Base-by-base conservation (phyloP, 2,329 filamentous ascomycete species). In the Trichoderma oligosporum region DNA sequence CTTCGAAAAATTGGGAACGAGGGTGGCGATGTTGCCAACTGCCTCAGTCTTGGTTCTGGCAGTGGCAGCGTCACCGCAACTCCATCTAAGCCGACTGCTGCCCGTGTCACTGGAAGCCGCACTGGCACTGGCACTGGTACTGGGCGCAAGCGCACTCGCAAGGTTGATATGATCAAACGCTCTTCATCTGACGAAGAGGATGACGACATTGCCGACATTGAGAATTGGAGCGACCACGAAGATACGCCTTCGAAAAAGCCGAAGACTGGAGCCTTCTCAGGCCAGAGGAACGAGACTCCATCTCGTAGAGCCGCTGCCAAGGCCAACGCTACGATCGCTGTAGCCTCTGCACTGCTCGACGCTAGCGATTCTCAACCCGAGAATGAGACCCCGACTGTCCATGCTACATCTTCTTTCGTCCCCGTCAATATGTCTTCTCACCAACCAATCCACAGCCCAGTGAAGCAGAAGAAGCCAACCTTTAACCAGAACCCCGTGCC, bases 11-110 rank as follows among this genome's bases (percentile, higher is more conserved):
- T 76, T 2, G 73, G 76, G n/a, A 69, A 71, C 20, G 67, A 70
- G 1, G 78, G 77, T 24, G 70, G 74, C 41, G 75, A 81, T 62
- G 78, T 82, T 0, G 70, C 77, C 11, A 68, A 63, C 42, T 73
- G 72, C 20, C 66, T 80, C 22, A 61, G 59, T 38, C 61, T 70
- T 41, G 62, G 57, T 20, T 38, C 65, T 16, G 57, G 60, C 2
- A 64, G 64, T 27, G 61, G 61, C n/a, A 64, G 64, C 18, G 57
- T 65, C 11, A 61, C 63, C 2, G 66, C 61, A 14, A 73, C 71
- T 0, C 70, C 70, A 0, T 70, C 66, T 20, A 70, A 69, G 60
- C 59, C 62, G 0, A 56, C 44, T 20, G 63, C 56, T n/a, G 57
- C 27, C 52, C 55, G 59, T 9, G 24, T 53, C 12, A 61, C 56